These are phyloP conservation scores for Thozetella sp. DNA, from an alignment of 495 filamentous ascomycete genomes.

Conservation along the genomic window DNA sequence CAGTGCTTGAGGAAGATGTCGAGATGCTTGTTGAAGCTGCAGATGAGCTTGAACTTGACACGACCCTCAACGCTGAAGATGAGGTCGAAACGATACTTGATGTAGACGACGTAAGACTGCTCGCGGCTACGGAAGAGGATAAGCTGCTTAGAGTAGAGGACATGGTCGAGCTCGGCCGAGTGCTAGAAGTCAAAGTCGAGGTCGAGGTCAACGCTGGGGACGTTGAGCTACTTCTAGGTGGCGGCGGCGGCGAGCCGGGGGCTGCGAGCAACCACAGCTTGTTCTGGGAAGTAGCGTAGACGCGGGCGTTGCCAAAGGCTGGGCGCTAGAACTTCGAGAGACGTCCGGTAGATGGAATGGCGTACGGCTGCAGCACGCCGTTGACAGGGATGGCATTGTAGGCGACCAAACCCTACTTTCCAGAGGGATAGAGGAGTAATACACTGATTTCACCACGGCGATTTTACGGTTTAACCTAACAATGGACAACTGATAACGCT, in stretches of 20 bases:
- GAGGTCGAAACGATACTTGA: background rate
- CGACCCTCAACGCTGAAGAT: background rate
- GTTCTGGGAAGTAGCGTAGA: conserved; percentile 21
- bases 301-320: conserved; percentile 35
- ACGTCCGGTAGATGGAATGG: conserved; percentile 25
- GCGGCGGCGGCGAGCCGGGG: background rate
- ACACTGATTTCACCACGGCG: too few species aligned
- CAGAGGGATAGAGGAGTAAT: too few species aligned
- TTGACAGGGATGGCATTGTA: conserved; percentile 30
- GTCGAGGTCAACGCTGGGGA: background rate
- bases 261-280: conserved; percentile 5
- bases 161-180: conserved; percentile 2
- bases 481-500: too few species aligned
- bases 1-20: background rate
- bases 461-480: too few species aligned
- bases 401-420: conserved; percentile 34
- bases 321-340: conserved; percentile 41
- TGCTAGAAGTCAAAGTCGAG: conserved; percentile 2
- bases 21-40: background rate
- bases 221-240: conserved; percentile 1
- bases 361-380: conserved; percentile 27
- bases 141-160: too few species aligned
- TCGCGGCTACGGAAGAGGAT: too few species aligned
- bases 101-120: too few species aligned
- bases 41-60: conserved; percentile 1